Conservation (phyloP, 768 basidiomycete species). For the Mycena chlorophos region DNA sequence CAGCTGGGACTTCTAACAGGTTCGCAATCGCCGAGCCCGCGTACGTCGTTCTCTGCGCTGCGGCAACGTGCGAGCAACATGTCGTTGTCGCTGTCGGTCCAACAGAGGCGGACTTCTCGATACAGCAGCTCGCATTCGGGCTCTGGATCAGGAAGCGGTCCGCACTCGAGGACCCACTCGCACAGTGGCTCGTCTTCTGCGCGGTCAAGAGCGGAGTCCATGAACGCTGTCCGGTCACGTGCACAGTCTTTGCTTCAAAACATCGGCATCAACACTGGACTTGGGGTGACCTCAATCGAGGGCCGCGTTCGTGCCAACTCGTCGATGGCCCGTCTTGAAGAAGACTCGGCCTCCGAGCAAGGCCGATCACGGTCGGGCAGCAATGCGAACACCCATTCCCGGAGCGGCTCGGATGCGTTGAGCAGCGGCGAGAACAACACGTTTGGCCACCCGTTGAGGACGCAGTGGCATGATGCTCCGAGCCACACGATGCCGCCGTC, state of each 20-base stretch:
- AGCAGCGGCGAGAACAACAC: slow-evolving; percentile 70
- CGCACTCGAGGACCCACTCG: slow-evolving; percentile 30
- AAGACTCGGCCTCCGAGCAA: slow-evolving; percentile 37
- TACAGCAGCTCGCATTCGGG: slow-evolving; percentile 29
- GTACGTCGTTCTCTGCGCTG: slow-evolving; percentile 46
- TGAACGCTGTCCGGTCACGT: slow-evolving; percentile 55
- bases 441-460: slow-evolving; percentile 62
- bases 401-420: slow-evolving; percentile 50
- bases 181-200: slow-evolving; percentile 42
- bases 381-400: slow-evolving; percentile 39
- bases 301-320: slow-evolving; percentile 61
- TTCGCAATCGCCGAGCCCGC: slow-evolving; percentile 47
- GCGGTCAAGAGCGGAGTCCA: slow-evolving; percentile 45
- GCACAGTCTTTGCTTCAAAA: slow-evolving; percentile 69
- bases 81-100: slow-evolving; percentile 34
- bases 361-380: slow-evolving; percentile 13
- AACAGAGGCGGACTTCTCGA: slow-evolving; percentile 29
- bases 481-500: slow-evolving; percentile 17
- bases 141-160: slow-evolving; percentile 4
- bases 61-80: slow-evolving; percentile 40
- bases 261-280: slow-evolving; percentile 42
- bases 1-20: slow-evolving; percentile 53
- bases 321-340: slow-evolving; percentile 69
- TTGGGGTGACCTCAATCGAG: slow-evolving; percentile 55
- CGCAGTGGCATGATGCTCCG: slow-evolving; percentile 34